Conservation (phyloP, 2,329 filamentous ascomycete genomes). For the Venturia pyrina region DNA sequence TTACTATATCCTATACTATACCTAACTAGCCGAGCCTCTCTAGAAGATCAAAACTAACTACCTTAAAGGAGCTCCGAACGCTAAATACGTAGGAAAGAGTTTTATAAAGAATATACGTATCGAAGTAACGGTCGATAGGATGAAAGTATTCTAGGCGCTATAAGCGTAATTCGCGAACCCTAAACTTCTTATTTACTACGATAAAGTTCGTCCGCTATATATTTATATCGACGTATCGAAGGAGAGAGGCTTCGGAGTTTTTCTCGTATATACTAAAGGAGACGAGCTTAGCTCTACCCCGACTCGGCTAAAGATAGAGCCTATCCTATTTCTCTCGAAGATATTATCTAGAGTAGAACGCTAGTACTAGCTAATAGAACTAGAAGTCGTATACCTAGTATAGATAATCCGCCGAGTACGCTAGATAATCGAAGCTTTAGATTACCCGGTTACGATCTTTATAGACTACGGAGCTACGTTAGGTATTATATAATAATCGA, state of each 20-base stretch:
- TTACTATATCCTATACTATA: not conserved
- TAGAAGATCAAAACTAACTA: not conserved
- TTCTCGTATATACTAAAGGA: not conserved
- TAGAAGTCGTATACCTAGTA: not conserved
- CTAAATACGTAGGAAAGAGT: not conserved
- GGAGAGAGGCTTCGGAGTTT: not conserved
- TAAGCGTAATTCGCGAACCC: not conserved
- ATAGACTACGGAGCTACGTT: not conserved
- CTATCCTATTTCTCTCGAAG: too few species aligned
- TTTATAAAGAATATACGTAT: not conserved
- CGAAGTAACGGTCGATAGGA: too few species aligned
- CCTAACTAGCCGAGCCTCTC: not conserved
- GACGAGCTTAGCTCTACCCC: not conserved
- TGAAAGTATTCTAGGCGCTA: not conserved
- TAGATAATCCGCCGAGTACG: not conserved
- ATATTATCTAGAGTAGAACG: too few species aligned
- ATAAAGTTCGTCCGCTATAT: not conserved
- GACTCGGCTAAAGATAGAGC: not conserved
- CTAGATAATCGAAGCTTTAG: not conserved
- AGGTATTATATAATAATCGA: too few species aligned
- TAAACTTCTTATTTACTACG: not conserved
- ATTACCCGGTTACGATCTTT: not conserved
- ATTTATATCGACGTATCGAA: not conserved
- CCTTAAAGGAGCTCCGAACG: not conserved
- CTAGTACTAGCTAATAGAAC: too few species aligned